phyloP scores from a whole-genome alignment of 148 eudicot genomes.

The Nyssa sinensis region DNA sequence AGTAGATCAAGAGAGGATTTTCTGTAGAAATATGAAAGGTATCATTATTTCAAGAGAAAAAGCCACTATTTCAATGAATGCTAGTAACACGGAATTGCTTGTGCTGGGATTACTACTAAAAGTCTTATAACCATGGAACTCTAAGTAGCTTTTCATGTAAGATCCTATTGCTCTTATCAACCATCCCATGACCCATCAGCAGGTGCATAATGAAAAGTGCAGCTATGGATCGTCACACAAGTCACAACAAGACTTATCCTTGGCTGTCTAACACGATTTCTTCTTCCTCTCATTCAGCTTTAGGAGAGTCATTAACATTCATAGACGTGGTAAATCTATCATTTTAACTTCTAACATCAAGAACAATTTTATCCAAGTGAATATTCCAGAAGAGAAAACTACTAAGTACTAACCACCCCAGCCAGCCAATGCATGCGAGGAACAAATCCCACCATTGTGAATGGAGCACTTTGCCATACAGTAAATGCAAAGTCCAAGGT shows the following conservation, averaged over 20 bases:
- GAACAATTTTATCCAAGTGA: background rate
- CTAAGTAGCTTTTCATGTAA: background rate
- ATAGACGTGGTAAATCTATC: too few species aligned
- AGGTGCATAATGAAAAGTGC: background rate
- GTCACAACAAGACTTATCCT: too few species aligned
- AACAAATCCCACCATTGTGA: conserved; percentile 76
- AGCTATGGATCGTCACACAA: background rate
- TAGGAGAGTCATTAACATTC: too few species aligned
- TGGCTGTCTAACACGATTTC: background rate
- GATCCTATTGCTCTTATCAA: background rate
- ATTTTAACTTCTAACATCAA: background rate
- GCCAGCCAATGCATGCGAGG: conserved; percentile 73
- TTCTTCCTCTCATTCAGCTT: too few species aligned
- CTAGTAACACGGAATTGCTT: background rate
- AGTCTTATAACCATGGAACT: background rate
- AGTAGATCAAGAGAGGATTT: background rate
- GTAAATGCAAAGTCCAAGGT: conserved; percentile 66
- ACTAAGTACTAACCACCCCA: conserved; percentile 55
- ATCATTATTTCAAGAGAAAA: background rate
- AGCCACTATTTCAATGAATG: background rate
- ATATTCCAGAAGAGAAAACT: background rate
- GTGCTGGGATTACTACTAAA: background rate
- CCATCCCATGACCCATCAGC: too few species aligned
- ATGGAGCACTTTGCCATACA: conserved; percentile 81
- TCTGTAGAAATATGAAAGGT: background rate